Base-by-base conservation (phyloP, 2,329 filamentous ascomycete species). In the Aphanocladium album region DNA sequence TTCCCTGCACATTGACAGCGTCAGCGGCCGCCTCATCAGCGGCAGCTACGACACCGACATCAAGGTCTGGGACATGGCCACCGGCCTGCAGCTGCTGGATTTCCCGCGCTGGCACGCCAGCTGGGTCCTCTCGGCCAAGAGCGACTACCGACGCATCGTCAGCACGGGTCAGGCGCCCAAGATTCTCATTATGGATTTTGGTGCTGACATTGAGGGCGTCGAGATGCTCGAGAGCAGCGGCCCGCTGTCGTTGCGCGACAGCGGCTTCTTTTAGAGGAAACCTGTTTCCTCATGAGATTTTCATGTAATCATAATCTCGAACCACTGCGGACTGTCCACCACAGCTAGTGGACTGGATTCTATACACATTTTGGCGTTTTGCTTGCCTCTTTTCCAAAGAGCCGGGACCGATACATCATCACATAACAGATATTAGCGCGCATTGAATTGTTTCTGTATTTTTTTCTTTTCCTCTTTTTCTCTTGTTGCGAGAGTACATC, bases 91-190 rank as follows among this genome's bases (percentile, higher is more conserved):
- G 66, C 83, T 93, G 62, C 84, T 96, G 64, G 88, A 92, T 67
- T 93, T 97, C 69, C 90, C 92, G n/a, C 87, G 90, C 66, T 98
- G 93, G 92, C 96, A 96, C 62, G 89, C 89, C 12, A 96, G 91
- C 75, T 99, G 95, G 95, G 96, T 99, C 70, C 78, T 99, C 62
- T 93, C 91, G 65, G 95, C 95, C 56, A 97, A 97, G 81, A 93
- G 90, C 64, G 93, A 99, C 72, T 98, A 98, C 74, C 83, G 93
- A 62, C 86, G 95, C 63, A 95, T 99, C 64, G 90, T 99, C 64
- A 95, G 91, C 68, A 96, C 93, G 0, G 95, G 93, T 54, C 95
- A 99, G 74, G 93, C 97, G 69, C 90, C 93, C 37, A 89, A 96
- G 71, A 92, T 96, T 56, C 77, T 98, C 62, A 89, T 99, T 62